These are phyloP conservation scores for Neurospora sublineolata DNA, from an alignment of 495 filamentous ascomycete species.

Conservation along the genomic window DNA sequence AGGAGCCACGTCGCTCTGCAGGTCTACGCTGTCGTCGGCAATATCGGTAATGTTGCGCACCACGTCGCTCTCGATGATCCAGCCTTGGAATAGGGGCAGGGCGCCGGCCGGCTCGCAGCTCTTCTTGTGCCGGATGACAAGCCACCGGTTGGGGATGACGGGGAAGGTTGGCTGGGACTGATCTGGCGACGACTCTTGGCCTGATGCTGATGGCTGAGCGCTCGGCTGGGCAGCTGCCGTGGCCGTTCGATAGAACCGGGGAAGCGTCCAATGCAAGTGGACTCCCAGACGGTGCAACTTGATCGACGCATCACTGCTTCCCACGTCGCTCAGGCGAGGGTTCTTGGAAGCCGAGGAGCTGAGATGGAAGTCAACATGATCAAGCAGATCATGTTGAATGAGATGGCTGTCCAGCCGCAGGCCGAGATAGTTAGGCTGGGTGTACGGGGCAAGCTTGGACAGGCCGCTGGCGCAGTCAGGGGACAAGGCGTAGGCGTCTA, in stretches of 20 bases:
- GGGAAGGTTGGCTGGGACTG: constrained; percentile 18
- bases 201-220: not conserved
- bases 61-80: constrained; percentile 41
- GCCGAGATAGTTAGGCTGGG: constrained; percentile 43
- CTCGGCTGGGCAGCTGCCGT: constrained; percentile 6
- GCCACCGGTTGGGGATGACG: constrained; percentile 28
- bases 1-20: constrained; percentile 39
- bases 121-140: constrained; percentile 29
- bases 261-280: constrained; percentile 45
- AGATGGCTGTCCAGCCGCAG: constrained; percentile 27
- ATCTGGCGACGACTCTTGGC: not conserved
- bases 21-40: constrained; percentile 18
- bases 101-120: constrained; percentile 1
- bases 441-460: constrained; percentile 37
- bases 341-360: constrained; percentile 25
- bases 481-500: not conserved
- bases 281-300: constrained; percentile 30
- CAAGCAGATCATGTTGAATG: constrained; percentile 32
- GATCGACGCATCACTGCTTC: constrained; percentile 4
- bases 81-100: constrained; percentile 22
- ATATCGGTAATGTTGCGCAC: constrained; percentile 24
- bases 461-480: not conserved
- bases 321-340: constrained; percentile 33
- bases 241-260: constrained; percentile 24
- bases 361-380: constrained; percentile 33